These are phyloP conservation scores for Cryptococcus depauperatus DNA, from an alignment of 1,284 basidiomycete species.

Conservation along the genomic window DNA sequence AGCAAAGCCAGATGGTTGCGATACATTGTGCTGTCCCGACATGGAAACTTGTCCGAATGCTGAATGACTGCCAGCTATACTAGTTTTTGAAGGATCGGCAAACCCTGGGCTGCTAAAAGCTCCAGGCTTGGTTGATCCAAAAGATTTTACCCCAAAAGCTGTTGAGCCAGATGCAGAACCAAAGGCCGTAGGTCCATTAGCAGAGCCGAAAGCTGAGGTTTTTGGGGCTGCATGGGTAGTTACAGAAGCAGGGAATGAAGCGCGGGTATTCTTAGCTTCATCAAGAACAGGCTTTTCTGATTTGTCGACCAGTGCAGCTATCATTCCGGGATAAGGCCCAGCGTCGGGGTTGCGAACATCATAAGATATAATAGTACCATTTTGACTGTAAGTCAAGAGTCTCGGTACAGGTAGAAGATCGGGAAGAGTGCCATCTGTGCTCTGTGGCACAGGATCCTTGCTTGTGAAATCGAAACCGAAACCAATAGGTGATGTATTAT, in stretches of 20 bases:
- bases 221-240: conserved; percentile 1
- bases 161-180: conserved; percentile 1
- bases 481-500: conserved; percentile 48
- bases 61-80: conserved; percentile 6
- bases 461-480: conserved; percentile 50
- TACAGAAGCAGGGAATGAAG: conserved; percentile 3
- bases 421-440: conserved; percentile 43
- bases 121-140: background rate
- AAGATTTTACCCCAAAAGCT: background rate
- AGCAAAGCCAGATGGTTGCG: conserved; percentile 8
- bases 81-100: conserved; percentile 2
- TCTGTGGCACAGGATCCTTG: conserved; percentile 40
- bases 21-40: conserved; percentile 1
- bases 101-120: background rate
- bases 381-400: conserved; percentile 48
- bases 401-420: conserved; percentile 47
- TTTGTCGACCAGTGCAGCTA: conserved; percentile 16
- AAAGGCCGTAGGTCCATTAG: conserved; percentile 11
- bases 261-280: conserved; percentile 6
- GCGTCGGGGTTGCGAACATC: conserved; percentile 45
- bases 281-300: background rate
- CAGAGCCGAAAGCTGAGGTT: conserved; percentile 18
- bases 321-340: conserved; percentile 46
- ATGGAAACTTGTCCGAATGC: conserved; percentile 7
- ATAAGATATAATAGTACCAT: conserved; percentile 49